phyloP scores from a whole-genome alignment of 116 monocot genomes.

The Iris pallida region DNA sequence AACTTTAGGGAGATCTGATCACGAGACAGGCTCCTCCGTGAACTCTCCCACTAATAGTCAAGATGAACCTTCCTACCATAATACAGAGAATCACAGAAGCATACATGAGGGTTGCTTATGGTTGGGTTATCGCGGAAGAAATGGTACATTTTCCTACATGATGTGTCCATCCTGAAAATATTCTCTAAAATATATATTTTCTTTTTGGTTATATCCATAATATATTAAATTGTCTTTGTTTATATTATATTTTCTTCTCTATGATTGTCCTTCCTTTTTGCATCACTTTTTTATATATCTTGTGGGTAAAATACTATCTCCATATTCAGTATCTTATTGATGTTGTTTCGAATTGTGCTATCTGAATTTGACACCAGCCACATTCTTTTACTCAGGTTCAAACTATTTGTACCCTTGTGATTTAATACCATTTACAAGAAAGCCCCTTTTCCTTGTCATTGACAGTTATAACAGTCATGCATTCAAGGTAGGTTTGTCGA shows the following conservation, averaged over 20 bases:
- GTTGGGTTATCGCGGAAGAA: constrained; percentile 52
- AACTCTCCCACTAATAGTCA: constrained; percentile 16
- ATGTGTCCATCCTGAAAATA: too few species aligned
- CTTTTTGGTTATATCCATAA: too few species aligned
- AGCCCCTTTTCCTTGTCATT: constrained; percentile 84
- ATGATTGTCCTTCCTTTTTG: not conserved
- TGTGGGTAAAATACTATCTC: not conserved
- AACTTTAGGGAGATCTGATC: constrained; percentile 20
- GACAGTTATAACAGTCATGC: constrained; percentile 65
- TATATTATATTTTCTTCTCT: not conserved
- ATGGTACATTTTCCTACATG: constrained; percentile 31
- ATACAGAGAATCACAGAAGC: constrained; percentile 14
- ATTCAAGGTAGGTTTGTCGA: constrained; percentile 86
- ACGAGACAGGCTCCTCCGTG: constrained; percentile 16
- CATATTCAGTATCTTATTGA: not conserved
- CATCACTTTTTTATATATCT: not conserved
- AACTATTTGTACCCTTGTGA: constrained; percentile 76
- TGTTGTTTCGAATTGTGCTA: not conserved
- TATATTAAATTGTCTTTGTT: too few species aligned
- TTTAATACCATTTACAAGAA: constrained; percentile 90
- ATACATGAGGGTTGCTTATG: constrained; percentile 39
- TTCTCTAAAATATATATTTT: too few species aligned
- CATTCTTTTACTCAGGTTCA: constrained; percentile 40
- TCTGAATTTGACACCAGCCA: not conserved
- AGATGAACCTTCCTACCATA: constrained; percentile 11